Evolutionary conservation across 2,329 filamentous ascomycete genomes (phyloP), one percentile per base, ranked within the genome.

Genomic region (Aspergillus neoniger): DNA sequence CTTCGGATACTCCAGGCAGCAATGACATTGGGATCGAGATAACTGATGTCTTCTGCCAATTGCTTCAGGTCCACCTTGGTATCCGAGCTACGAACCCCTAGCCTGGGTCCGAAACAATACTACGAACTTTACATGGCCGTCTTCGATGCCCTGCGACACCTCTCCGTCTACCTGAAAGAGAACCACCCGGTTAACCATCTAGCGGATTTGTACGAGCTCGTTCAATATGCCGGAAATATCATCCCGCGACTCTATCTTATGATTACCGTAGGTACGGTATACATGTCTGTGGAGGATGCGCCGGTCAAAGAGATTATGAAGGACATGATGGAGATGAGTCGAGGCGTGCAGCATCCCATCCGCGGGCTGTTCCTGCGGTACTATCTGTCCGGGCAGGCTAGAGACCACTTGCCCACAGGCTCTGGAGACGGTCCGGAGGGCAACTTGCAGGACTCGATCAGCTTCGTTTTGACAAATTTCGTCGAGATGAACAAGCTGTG

Each of bases 271-370:
- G 95, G 95, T 60, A 99, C 95, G 2, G 96, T 96, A 52, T 99
- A 99, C 82, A 99, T 99, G 95, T 89, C 91, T 25, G 96, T 99
- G 73, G 91, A 95, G 72, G 95, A 98, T 83, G 95, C 96, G 60
- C 95, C 95, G 0, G 95, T 99, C 68, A 99, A 99, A 80, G 95
- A 99, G 82, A 92, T 99, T 64, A 99, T 99, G 95, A 99, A 99
- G 80, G 95, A 99, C 77, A 99, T 99, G 95, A 99, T 99, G 95
- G 95, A 99, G 79, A 99, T 99, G 95, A 98, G 92, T 79, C 87
- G 95, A 65, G 95, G 95, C 59, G 93, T 99, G 21, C 95, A 99
- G 74, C 95, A 99, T 77, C 95, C 95, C 15, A 93, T 97, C 64
- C 91, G 95, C 60, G 95, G 95, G 17, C 83, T 99, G 58, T 99